Base-by-base conservation (phyloP, 1,284 basidiomycete genomes). In the Rhodotorula sp. region DNA sequence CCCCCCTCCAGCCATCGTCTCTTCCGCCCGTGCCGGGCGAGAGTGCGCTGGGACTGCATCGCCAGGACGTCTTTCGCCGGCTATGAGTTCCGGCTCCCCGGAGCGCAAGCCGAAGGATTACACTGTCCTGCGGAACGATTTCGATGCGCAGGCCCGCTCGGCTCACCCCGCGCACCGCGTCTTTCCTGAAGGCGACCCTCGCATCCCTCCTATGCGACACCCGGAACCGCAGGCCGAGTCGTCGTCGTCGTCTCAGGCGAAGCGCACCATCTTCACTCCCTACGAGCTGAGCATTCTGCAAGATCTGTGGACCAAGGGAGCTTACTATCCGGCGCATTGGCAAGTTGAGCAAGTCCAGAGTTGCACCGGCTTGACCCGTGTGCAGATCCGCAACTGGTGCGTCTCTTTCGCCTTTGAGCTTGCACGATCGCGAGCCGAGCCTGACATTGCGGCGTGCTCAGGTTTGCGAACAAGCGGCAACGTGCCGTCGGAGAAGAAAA, bases 401-500 rank as follows among this genome's bases (percentile, higher is more conserved):
- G 61, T 59, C 43, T 8, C 18, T 49, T 18, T 6, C 29, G 12
- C 31, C 21, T 58, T 39, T 29, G 14, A 7, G 21, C 6, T 26
- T 43, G 5, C 5, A 8, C n/a, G 26, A 31, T 1, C 12, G 6
- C 15, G 52, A 56, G 23, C 10, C 8, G 8, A 3, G 46, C 5
- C 23, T 16, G 23, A 26, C 10, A 15, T 1, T 46, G 8, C 20
- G 3, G 15, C 3, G 34, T 2, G 34, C 31, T 18, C 62, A 64
- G 48, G 62, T 69, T 69, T 43, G 68, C 68, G 7, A 69, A 69
- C 43, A 29, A 34, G 5, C 52, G 68, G 14, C 68, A 69, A 29
- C 31, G 68, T 6, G 54, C 64, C 23, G 54, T 43, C 3, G 64
- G 64, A 3, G 64, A 65, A 18, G 68, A 69, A 26, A 69, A 65